Evolutionary conservation across 2,329 filamentous ascomycete species (phyloP).

Genomic region (Aphanocladium album): DNA sequence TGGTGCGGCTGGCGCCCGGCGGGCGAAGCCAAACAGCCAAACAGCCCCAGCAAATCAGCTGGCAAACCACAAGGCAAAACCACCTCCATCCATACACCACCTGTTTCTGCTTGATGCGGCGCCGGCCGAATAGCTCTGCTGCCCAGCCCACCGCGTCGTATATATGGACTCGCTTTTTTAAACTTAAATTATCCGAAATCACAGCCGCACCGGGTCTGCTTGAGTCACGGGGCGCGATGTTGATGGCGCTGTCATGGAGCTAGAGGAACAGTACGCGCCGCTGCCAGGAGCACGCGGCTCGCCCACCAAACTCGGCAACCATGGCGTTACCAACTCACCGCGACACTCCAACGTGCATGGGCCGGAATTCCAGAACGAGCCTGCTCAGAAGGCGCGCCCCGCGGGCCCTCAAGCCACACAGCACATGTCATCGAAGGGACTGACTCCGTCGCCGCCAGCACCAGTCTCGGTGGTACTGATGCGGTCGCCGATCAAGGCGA

Average conservation of each 20-base stretch:
- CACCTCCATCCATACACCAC: background rate
- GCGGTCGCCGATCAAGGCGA: constrained; percentile 1
- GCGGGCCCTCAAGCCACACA: background rate
- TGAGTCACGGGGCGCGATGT: background rate
- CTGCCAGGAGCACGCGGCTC: background rate
- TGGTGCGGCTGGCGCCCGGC: background rate
- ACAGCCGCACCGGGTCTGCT: background rate
- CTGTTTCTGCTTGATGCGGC: background rate
- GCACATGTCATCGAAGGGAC: background rate
- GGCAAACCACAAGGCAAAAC: background rate
- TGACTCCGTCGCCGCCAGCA: background rate
- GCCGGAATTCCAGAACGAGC: background rate
- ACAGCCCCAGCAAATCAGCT: background rate
- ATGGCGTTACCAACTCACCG: background rate
- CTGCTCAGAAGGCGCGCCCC: background rate
- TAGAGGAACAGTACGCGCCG: background rate
- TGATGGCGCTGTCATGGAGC: background rate
- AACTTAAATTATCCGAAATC: background rate
- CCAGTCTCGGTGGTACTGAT: constrained; percentile 8
- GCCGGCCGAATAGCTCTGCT: background rate
- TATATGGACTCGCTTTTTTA: background rate
- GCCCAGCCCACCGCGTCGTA: background rate
- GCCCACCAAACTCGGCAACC: background rate
- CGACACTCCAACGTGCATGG: background rate
- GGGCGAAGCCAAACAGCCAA: no score